A percentile compares a stretch with the other conserved stretches of the same genome.
Evolutionary conservation across 768 basidiomycete genomes (phyloP).

Genomic region (Serpula lacrymans): DNA sequence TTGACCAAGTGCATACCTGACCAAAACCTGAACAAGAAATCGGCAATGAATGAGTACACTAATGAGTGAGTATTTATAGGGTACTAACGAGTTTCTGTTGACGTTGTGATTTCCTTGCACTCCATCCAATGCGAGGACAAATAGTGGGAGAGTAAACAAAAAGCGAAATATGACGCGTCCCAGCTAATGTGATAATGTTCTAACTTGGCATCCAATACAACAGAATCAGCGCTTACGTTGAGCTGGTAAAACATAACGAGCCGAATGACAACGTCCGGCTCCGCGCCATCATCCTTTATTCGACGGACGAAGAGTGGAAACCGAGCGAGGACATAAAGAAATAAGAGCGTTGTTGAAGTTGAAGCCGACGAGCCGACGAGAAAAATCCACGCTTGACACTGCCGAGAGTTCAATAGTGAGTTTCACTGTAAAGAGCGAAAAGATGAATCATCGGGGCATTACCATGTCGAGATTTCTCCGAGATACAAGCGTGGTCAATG

Average conservation of each 20-base stretch:
- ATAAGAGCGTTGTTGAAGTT: constrained; percentile 62
- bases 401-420: constrained; percentile 10
- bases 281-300: constrained; percentile 72
- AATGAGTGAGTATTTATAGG: constrained; percentile 1
- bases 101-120: constrained; percentile 48
- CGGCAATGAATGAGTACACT: not conserved
- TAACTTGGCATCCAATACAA: constrained; percentile 2
- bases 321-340: constrained; percentile 65
- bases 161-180: constrained; percentile 75
- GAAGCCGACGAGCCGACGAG: constrained; percentile 66
- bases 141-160: constrained; percentile 64
- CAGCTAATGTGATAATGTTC: constrained; percentile 36
- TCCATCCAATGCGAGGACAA: constrained; percentile 66
- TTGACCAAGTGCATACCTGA: constrained; percentile 38
- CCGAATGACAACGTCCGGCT: constrained; percentile 69
- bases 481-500: constrained; percentile 59
- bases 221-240: constrained; percentile 53
- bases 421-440: constrained; percentile 1
- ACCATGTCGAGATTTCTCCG: constrained; percentile 60
- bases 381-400: constrained; percentile 77
- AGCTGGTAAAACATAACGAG: constrained; percentile 73
- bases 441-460: constrained; percentile 1
- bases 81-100: constrained; percentile 53
- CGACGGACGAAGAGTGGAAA: constrained; percentile 70
- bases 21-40: constrained; percentile 46